Evolutionary conservation across 768 basidiomycete genomes (phyloP).

Genomic region (Lentinula lateritia): DNA sequence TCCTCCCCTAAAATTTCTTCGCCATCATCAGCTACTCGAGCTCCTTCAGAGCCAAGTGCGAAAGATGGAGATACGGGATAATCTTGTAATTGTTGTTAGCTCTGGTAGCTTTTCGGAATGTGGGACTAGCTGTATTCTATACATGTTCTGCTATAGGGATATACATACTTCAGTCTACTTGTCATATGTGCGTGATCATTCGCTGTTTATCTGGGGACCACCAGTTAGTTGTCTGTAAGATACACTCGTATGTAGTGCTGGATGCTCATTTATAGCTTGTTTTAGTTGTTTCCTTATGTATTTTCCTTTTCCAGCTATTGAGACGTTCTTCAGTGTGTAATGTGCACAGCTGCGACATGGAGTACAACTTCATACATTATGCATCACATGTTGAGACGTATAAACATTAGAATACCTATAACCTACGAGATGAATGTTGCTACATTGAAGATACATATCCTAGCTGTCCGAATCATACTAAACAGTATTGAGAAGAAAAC

Average conservation of each 20-base stretch:
- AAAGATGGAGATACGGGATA: constrained; percentile 78
- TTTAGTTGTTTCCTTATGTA: no score
- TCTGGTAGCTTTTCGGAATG: constrained; percentile 1
- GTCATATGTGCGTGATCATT: background rate
- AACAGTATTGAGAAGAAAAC: no score
- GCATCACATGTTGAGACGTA: no score
- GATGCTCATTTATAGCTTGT: no score
- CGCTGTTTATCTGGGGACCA: background rate
- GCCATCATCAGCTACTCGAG: constrained; percentile 29
- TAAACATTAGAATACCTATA: no score
- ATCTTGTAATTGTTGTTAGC: background rate
- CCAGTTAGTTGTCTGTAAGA: background rate
- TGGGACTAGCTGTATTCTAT: background rate
- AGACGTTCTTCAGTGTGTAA: no score
- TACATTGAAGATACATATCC: no score
- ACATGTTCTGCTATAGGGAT: background rate
- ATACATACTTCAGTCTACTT: background rate
- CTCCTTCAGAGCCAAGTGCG: constrained; percentile 56
- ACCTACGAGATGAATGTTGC: no score
- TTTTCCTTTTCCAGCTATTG: no score
- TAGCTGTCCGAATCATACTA: background rate
- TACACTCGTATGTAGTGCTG: no score
- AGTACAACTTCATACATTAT: no score
- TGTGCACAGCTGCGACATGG: no score
- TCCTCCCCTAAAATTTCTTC: constrained; percentile 13